Base-by-base conservation (phyloP, 805 yeast genomes). In the Candida sithepensis region DNA sequence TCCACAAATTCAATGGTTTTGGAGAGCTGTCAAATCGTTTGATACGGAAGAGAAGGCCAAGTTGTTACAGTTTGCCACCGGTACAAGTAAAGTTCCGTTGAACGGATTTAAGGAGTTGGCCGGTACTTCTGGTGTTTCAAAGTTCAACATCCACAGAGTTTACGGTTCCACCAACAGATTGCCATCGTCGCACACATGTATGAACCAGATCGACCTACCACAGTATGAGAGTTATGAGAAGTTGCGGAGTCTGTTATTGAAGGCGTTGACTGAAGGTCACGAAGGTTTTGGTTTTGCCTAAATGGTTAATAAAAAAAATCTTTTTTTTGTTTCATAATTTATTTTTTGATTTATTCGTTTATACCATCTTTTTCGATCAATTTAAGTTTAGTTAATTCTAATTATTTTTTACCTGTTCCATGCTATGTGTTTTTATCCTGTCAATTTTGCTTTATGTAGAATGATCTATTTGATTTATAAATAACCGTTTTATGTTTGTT, bases 11-110 rank as follows among this genome's bases (percentile, higher is more conserved):
- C 90, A 85, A 61, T 92, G 97, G 88, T 94, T 94, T 69, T 94
- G 99, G 99, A 76, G 97, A 62, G 96, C 97, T 1, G 97, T 94
- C 13, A 81, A 89, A 58, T 88, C 97, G 1, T 94, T 94, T 68
- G 97, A 89, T 59, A 79, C 78, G 16, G 99, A 94, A 64, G 97
- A 94, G 63, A 76, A 96, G 42, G 99, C 99, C 8, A 91, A 90
- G 62, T 70, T 94, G 54, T 71, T 94, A 49, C 99, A 94, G 64
- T 94, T 94, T 72, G 92, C 95, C 1, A 94, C 99, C 0, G 99
- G 99, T 50, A 92, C 99, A 0, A 84, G 95, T 52, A 90, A 91
- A 66, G 98, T 94, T 8, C 99, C 99, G 21, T 73, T 91, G 52
- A 86, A 87, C 59, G 99, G 99, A 1, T 94, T 94, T 64, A 85